These are phyloP conservation scores for Lipomyces lipofer DNA, from an alignment of 805 yeast genomes.

Conservation along the genomic window DNA sequence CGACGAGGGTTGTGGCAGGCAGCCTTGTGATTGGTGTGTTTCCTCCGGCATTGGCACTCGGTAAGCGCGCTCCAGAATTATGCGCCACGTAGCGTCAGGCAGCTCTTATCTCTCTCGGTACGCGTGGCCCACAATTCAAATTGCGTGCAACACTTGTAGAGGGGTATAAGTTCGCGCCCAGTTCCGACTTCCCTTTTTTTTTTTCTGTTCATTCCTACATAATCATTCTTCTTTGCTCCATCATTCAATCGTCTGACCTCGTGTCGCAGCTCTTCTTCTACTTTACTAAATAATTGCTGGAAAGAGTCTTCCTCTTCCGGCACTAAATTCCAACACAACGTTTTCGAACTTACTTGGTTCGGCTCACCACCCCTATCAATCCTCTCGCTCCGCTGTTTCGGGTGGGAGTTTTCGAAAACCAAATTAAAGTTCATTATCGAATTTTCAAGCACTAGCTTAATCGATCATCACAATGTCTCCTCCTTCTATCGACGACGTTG, in stretches of 20 bases:
- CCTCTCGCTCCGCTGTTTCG: conserved; percentile 46
- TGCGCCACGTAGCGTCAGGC: too few relatives aligned
- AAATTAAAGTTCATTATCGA: conserved; percentile 41
- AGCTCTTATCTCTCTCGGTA: too few relatives aligned
- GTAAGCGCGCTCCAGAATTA: not conserved
- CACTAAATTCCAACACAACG: conserved; percentile 37
- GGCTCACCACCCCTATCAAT: conserved; percentile 47
- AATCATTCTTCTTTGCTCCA: not conserved
- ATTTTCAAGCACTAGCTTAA: conserved; percentile 6
- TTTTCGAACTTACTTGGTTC: conserved; percentile 46
- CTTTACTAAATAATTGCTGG: not conserved
- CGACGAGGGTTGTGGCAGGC: too few relatives aligned
- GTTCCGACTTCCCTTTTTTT: not conserved
- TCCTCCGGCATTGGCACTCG: too few relatives aligned
- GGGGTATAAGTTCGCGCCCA: not conserved
- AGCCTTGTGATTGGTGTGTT: too few relatives aligned
- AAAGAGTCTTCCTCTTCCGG: conserved; percentile 1
- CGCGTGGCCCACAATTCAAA: too few relatives aligned
- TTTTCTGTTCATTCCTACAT: not conserved
- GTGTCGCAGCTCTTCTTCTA: not conserved
- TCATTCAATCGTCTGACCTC: conserved; percentile 3
- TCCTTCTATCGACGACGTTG: conserved; percentile 32
- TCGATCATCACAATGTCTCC: conserved; percentile 39
- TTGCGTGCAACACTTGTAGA: too few relatives aligned
- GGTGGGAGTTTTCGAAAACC: conserved; percentile 50